Evolutionary conservation across 805 yeast species (phyloP), one percentile per base, ranked within the genome.

Genomic region (Candida argentea): DNA sequence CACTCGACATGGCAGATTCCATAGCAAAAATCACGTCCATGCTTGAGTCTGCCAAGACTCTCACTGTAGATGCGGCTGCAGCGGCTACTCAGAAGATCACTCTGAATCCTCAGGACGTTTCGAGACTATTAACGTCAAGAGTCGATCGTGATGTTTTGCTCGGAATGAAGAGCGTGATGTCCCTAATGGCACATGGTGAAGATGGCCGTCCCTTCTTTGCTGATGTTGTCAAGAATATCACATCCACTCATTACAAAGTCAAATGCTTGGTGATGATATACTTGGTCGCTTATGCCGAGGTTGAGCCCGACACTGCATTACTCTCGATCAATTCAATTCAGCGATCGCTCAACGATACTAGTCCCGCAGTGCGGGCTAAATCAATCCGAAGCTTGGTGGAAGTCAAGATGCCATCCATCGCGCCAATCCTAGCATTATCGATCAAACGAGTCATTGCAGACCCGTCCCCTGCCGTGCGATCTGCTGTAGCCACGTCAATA

Each of bases 281-380:
- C 40, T 55, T 91, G 27, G 57, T 76, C 24, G 65, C 81, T 31
- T 85, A 73, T 48, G 91, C 94, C 14, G 93, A 84, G 36, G 52
- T 63, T 31, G 87, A 84, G 40, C 95, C 91, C 6, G 94, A 87
- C 48, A 68, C 83, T n/a, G 91, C 97, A 2, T 65, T 91, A 13
- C 61, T 91, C 25, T 75, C 95, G 1, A 82, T 91, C 38, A 91
- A 91, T 51, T 82, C 96, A 1, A 81, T 91, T 27, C 98, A 91
- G 50, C 85, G 82, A 52, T 67, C 84, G 2, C 55, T 89, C 16
- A 61, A 67, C 6, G 95, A 85, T 41, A 73, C 73, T 38, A 69
- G 67, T 35, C 79, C 93, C 2, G 65, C 71, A 7, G 60, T 67
- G 11, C 61, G 97, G 37, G 70, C 87, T 2, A 59, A 83, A 31